Conservation (phyloP, 352 stramenopile species). For the Globisporangium camurandrum region DNA sequence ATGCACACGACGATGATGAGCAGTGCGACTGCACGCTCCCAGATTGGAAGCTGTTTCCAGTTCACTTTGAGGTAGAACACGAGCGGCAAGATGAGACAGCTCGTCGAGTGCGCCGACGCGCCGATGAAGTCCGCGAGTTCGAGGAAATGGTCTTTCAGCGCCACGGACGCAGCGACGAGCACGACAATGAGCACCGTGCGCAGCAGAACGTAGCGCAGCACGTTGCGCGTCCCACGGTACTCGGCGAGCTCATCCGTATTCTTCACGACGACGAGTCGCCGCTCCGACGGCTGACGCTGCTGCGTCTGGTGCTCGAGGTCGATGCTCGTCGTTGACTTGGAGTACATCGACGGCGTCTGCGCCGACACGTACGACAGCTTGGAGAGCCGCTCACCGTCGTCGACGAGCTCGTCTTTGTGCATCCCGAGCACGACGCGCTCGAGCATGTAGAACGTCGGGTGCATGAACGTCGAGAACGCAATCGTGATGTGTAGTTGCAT, state of each 20-base stretch:
- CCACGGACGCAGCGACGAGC: conserved; percentile 10
- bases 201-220: conserved; percentile 2
- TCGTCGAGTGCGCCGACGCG: conserved; percentile 12
- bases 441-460: conserved; percentile 11
- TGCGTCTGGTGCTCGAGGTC: too few relatives aligned
- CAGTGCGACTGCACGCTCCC: conserved; percentile 11
- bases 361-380: not conserved
- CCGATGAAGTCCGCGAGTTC: conserved; percentile 18
- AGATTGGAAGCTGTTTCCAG: conserved; percentile 2
- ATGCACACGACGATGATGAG: conserved; percentile 10
- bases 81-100: conserved; percentile 16
- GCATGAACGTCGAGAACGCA: not conserved
- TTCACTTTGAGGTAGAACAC: conserved; percentile 13
- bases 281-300: too few relatives aligned
- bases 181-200: not conserved
- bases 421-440: conserved; percentile 42
- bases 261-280: not conserved
- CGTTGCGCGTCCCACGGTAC: not conserved
- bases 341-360: not conserved
- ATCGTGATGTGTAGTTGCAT: conserved; percentile 35
- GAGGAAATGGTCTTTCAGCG: conserved; percentile 13
- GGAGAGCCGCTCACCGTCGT: not conserved
- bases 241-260: not conserved
- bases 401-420: conserved; percentile 9
- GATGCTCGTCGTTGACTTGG: not conserved